phyloP scores from a whole-genome alignment of 2,329 filamentous ascomycete species.

The Talaromyces sp. region DNA sequence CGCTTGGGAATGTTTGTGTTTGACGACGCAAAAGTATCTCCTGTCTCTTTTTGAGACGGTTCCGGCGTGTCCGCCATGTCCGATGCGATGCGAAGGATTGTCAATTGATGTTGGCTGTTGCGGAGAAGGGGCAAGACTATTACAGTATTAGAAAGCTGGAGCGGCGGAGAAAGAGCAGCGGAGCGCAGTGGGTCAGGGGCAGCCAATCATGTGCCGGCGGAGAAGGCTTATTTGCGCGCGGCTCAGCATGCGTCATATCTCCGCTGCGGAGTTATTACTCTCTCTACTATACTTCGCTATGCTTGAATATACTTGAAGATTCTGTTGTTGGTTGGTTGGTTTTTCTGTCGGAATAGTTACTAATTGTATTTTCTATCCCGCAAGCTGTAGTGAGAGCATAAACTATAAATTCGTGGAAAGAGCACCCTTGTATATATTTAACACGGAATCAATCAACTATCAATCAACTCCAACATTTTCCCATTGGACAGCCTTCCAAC shows the following conservation, averaged over 20 bases:
- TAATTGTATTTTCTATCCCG: background rate
- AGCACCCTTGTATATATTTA: background rate
- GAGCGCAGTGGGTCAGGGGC: background rate
- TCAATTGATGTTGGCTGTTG: background rate
- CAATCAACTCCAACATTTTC: too few species aligned
- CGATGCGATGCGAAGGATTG: background rate
- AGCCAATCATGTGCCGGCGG: background rate
- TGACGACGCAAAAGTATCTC: background rate
- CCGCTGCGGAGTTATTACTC: background rate
- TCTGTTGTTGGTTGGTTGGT: background rate
- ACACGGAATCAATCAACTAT: background rate
- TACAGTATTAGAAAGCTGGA: background rate
- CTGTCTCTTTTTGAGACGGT: background rate
- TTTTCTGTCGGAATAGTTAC: conserved; percentile 1
- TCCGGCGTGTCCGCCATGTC: background rate
- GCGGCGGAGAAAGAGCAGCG: background rate
- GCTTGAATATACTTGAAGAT: background rate
- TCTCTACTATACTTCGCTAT: background rate
- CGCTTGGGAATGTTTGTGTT: conserved; percentile 4
- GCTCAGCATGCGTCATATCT: background rate
- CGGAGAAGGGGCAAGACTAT: background rate
- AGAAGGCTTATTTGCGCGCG: background rate
- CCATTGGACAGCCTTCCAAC: too few species aligned
- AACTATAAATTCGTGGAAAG: background rate
- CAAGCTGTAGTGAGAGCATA: background rate